phyloP scores from a whole-genome alignment of 2,329 filamentous ascomycete genomes.

The Cladosporium cucumerinum region DNA sequence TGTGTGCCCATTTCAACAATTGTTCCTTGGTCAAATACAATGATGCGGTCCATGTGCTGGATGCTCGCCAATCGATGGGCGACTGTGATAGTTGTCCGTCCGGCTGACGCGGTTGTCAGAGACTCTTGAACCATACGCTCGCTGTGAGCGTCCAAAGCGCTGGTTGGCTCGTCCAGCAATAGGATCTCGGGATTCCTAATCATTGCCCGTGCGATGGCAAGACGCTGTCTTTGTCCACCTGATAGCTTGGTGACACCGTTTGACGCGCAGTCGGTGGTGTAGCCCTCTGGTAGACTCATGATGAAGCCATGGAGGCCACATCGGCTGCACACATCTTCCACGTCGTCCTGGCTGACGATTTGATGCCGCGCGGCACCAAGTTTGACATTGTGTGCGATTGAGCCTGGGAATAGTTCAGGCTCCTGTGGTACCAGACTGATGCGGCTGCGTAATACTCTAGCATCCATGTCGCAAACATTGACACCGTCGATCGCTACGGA shows the following conservation, averaged over 20 bases:
- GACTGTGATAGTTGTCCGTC: slow-evolving; percentile 66
- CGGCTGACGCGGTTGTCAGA: slow-evolving; percentile 40
- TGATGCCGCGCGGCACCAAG: slow-evolving; percentile 35
- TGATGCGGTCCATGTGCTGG: slow-evolving; percentile 76
- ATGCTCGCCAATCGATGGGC: slow-evolving; percentile 75
- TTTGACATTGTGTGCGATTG: slow-evolving; percentile 43
- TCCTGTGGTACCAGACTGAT: slow-evolving; percentile 47
- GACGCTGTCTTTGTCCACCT: slow-evolving; percentile 46
- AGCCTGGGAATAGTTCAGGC: slow-evolving; percentile 44
- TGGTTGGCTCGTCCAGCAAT: slow-evolving; percentile 47
- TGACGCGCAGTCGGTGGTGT: slow-evolving; percentile 45
- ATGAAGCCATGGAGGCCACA: slow-evolving; percentile 49
- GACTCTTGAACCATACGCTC: slow-evolving; percentile 43
- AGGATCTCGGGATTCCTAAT: slow-evolving; percentile 46
- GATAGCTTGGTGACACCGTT: slow-evolving; percentile 40
- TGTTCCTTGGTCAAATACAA: slow-evolving; percentile 67
- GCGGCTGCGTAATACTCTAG: slow-evolving; percentile 37
- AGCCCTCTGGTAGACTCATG: slow-evolving; percentile 45
- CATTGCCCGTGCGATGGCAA: slow-evolving; percentile 47
- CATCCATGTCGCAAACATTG: slow-evolving; percentile 40
- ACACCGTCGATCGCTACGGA: slow-evolving; percentile 40
- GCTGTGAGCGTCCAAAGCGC: slow-evolving; percentile 45
- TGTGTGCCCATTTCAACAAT: slow-evolving; percentile 63
- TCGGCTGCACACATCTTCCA: slow-evolving; percentile 38
- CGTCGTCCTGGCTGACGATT: slow-evolving; percentile 28